A percentile compares a stretch with the other conserved stretches of the same genome.
phyloP scores from a whole-genome alignment of 2,329 filamentous ascomycete species.

The Botrytis sinoallii region DNA sequence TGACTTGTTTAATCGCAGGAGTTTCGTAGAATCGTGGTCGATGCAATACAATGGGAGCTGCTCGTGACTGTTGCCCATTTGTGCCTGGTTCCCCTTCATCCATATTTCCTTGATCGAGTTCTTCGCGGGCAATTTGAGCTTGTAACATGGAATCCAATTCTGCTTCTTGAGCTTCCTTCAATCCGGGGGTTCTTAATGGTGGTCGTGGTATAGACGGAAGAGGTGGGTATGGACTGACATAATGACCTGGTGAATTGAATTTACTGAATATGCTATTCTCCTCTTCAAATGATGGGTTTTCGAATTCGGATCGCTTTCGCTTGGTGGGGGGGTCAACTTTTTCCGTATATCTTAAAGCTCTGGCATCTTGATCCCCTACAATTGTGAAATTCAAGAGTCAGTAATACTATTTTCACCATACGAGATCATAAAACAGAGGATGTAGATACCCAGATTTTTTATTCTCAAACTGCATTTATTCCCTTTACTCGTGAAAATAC shows the following conservation, averaged over 20 bases:
- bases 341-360: constrained; percentile 27
- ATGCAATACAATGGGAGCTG: neutral
- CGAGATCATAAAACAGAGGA: neutral
- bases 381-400: neutral
- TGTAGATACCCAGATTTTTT: constrained; percentile 25
- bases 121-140: constrained; percentile 27
- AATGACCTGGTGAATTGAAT: constrained; percentile 14
- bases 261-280: constrained; percentile 8
- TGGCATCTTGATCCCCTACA: constrained; percentile 29
- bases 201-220: constrained; percentile 17
- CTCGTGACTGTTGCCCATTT: neutral
- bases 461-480: constrained; percentile 32
- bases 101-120: constrained; percentile 7
- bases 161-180: constrained; percentile 13
- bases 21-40: constrained; percentile 13
- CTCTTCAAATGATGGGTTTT: neutral
- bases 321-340: constrained; percentile 4
- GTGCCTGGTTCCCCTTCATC: constrained; percentile 10
- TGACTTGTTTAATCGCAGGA: neutral
- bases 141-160: constrained; percentile 28
- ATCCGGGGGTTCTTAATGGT: neutral
- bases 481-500: constrained; percentile 32
- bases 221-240: constrained; percentile 23
- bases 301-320: constrained; percentile 15
- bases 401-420: neutral